These are phyloP conservation scores for Aspergillus ochraceoroseus DNA, from an alignment of 2,329 filamentous ascomycete species.

Conservation along the genomic window DNA sequence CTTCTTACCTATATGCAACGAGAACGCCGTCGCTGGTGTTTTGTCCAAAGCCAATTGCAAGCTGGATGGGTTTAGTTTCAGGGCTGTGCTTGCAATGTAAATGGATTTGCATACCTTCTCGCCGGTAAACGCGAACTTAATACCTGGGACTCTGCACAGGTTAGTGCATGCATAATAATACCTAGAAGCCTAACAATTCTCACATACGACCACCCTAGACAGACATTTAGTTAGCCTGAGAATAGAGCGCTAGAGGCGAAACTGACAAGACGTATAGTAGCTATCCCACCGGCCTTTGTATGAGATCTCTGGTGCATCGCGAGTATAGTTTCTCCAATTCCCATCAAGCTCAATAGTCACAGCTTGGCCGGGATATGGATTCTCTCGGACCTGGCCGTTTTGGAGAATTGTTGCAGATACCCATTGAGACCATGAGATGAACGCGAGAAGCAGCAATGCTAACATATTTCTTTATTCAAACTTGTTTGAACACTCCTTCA, in stretches of 20 bases:
- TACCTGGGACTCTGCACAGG: slow-evolving; percentile 43
- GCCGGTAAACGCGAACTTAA: slow-evolving; percentile 55
- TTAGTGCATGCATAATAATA: slow-evolving; percentile 2
- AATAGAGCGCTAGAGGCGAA: neutral
- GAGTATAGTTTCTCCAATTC: slow-evolving; percentile 47
- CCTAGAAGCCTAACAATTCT: neutral
- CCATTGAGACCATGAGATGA: too few species aligned
- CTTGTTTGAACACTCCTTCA: too few species aligned
- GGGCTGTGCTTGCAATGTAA: neutral
- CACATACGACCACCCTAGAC: slow-evolving; percentile 52
- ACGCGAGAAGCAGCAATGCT: too few species aligned
- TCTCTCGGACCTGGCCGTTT: slow-evolving; percentile 41
- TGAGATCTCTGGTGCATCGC: slow-evolving; percentile 52
- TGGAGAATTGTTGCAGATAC: slow-evolving; percentile 39
- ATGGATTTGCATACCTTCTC: slow-evolving; percentile 33
- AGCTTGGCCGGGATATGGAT: slow-evolving; percentile 39
- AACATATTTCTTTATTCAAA: too few species aligned
- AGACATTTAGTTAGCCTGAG: neutral
- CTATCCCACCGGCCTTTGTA: slow-evolving; percentile 62
- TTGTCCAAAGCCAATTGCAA: slow-evolving; percentile 52
- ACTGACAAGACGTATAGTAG: slow-evolving; percentile 51
- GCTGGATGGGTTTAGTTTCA: slow-evolving; percentile 18
- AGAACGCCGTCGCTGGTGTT: slow-evolving; percentile 49
- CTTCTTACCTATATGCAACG: slow-evolving; percentile 47
- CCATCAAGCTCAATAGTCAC: slow-evolving; percentile 27